Evolutionary conservation across 805 yeast genomes (phyloP), one percentile per base, ranked within the genome.

Genomic region (Hanseniaspora lindneri): DNA sequence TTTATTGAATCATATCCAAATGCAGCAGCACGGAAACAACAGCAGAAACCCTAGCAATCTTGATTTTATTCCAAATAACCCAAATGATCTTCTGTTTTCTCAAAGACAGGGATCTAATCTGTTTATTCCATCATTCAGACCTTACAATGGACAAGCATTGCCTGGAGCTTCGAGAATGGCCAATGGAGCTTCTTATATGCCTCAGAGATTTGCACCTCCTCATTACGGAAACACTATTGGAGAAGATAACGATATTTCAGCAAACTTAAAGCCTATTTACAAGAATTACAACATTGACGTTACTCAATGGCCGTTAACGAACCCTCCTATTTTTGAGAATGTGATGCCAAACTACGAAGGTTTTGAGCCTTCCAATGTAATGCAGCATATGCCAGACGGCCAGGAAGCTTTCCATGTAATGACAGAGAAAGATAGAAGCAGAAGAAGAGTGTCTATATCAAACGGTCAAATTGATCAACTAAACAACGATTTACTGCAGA

Each of bases 381-480:
- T 35, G n/a, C 16, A 7, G 27, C 5, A 11, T 20, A 6, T 8
- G 4, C 16, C 8, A 6, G 39, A 25, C 17, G 8, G 8, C 14
- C 13, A 4, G 17, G 23, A 33, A 7, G 23, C 21, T 37, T 24
- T 3, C 20, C 35, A 30, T 20, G 8, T n/a, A 16, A 35, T 9
- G 14, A 6, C 28, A 1, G 47, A 43, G 1, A 43, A 43, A 4
- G 49, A 46, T 14, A 30, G 39, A 24, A 39, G 43, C 37, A 67
- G 80, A 58, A 69, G 92, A 60, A 72, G 94, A 59, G 78, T 83
- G 2, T 82, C 92, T 39, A 83, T 83, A 46, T 80, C 89, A 10
- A 83, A 83, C 63, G 94, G 94, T 57, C 94, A 83, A 58, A 83
- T 83, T 54, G 83, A 87, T 41, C 94, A 83, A 58, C 73, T 83